Evolutionary conservation across 305 asterid species (phyloP), one percentile per base, ranked within the genome.

Genomic region (Fraxinus dipetala): DNA sequence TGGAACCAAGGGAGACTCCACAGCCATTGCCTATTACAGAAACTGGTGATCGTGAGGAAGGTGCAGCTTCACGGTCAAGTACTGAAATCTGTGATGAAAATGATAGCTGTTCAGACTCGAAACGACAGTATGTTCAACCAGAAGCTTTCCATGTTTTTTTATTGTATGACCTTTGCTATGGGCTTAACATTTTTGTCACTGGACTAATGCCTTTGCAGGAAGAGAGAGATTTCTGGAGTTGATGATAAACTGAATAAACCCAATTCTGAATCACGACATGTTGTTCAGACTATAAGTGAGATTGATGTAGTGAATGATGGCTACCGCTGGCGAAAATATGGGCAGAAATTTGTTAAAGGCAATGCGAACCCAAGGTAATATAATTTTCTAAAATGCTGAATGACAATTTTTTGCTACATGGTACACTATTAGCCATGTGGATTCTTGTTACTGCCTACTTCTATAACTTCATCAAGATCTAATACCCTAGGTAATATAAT

Each of bases 261-360:
- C 84, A 83, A 77, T 78, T 83, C 83, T 82, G 97, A 92, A 83
- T 83, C 88, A 6, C 89, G 95, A 24, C 90, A 88, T 76, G 93
- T 94, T 72, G 97, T 93, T 83, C 95, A 93, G 85, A 92, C 94
- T 78, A 80, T 80, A 85, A 95, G 98, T 75, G 97, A 88, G 82
- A 94, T 92, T 85, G 98, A 93, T 89, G 43, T 92, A 80, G 87
- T 94, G 65, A 89, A 92, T 85, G 99, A 95, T 88, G 98, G 97
- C 81, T 92, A 91, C 85, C 93, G 98, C 85, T 95, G 99, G 99
- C 95, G 99, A 84, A 95, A 95, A 86, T 93, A 95, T 36, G 98
- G 98, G 76, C 98, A 95, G 92, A 95, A 95, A 87, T 86, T 95
- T 84, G 97, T 95, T 35, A 95, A 95, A 89, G 97, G 98, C 84